Evolutionary conservation across 768 basidiomycete species (phyloP).

Genomic region (Tricholoma sp.): DNA sequence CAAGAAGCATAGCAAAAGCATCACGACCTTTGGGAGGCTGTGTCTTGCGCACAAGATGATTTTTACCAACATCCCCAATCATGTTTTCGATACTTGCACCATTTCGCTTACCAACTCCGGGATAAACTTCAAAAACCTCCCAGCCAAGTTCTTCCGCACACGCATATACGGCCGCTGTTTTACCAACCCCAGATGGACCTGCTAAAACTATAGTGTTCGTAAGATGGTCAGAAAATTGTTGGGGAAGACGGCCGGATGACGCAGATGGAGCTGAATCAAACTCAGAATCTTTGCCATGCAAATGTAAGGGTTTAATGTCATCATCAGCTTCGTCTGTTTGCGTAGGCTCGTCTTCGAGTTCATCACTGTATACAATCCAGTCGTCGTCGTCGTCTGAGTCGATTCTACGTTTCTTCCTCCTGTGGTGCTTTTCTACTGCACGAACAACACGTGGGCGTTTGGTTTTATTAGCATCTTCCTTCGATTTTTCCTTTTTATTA

Average conservation of each 20-base stretch:
- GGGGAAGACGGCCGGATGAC: background rate
- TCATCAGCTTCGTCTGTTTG: slow-evolving; percentile 24
- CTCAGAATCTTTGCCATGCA: slow-evolving; percentile 10
- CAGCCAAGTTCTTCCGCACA: slow-evolving; percentile 92
- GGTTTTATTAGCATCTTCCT: slow-evolving; percentile 27
- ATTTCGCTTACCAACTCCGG: slow-evolving; percentile 88
- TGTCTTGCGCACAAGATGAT: slow-evolving; percentile 66
- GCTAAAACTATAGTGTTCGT: slow-evolving; percentile 83
- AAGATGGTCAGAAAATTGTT: slow-evolving; percentile 39
- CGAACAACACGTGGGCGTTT: slow-evolving; percentile 63
- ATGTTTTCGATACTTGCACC: slow-evolving; percentile 72
- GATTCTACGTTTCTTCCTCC: slow-evolving; percentile 50
- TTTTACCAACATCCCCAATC: slow-evolving; percentile 91
- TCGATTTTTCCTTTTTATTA: slow-evolving; percentile 21
- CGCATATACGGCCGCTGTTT: slow-evolving; percentile 90
- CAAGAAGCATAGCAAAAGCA: slow-evolving; percentile 1
- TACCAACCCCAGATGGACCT: slow-evolving; percentile 84
- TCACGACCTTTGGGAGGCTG: slow-evolving; percentile 4
- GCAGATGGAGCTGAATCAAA: slow-evolving; percentile 13
- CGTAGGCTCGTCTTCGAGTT: slow-evolving; percentile 20
- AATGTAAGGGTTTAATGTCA: slow-evolving; percentile 25
- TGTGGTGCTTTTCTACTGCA: slow-evolving; percentile 38
- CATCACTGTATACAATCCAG: slow-evolving; percentile 50
- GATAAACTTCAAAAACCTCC: slow-evolving; percentile 96
- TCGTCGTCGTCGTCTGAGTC: slow-evolving; percentile 53